A percentile compares a stretch with the other conserved stretches of the same genome.
These are phyloP conservation scores for Phyllosticta capitalensis DNA, from an alignment of 2,329 filamentous ascomycete species.

Conservation along the genomic window DNA sequence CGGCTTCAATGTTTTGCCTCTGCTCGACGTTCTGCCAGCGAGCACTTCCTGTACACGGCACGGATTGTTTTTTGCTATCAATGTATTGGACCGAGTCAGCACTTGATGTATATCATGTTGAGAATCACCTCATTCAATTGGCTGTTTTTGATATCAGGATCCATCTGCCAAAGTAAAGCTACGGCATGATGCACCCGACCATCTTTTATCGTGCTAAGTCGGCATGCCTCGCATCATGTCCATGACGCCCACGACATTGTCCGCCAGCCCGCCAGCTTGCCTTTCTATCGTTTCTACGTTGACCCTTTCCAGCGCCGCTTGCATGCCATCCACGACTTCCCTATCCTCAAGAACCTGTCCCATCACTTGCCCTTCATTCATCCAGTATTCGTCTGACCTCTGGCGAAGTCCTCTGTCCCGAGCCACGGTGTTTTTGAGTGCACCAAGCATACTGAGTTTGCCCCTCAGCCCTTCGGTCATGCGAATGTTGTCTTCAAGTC, in stretches of 20 bases:
- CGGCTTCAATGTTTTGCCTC: neutral
- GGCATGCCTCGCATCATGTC: constrained; percentile 50
- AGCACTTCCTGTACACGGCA: no score
- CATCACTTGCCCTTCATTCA: constrained; percentile 63
- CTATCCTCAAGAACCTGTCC: constrained; percentile 68
- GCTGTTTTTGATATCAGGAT: neutral
- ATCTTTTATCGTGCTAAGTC: constrained; percentile 52
- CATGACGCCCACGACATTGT: constrained; percentile 20
- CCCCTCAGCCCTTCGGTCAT: constrained; percentile 51
- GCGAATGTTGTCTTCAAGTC: constrained; percentile 51
- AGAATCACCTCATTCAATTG: neutral
- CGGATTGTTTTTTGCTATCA: no score
- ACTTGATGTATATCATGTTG: neutral
- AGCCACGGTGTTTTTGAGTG: constrained; percentile 70
- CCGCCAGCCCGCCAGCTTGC: constrained; percentile 49
- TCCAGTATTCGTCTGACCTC: constrained; percentile 67
- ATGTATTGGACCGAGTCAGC: neutral
- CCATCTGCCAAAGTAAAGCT: neutral
- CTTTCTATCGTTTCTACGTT: constrained; percentile 51
- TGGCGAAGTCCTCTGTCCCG: constrained; percentile 62
- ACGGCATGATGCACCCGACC: neutral
- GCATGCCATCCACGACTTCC: constrained; percentile 62
- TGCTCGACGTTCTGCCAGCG: no score
- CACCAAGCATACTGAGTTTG: constrained; percentile 61
- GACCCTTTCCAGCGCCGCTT: constrained; percentile 56